Conservation (phyloP, 306 rosid species). For the Medicago arabica region DNA sequence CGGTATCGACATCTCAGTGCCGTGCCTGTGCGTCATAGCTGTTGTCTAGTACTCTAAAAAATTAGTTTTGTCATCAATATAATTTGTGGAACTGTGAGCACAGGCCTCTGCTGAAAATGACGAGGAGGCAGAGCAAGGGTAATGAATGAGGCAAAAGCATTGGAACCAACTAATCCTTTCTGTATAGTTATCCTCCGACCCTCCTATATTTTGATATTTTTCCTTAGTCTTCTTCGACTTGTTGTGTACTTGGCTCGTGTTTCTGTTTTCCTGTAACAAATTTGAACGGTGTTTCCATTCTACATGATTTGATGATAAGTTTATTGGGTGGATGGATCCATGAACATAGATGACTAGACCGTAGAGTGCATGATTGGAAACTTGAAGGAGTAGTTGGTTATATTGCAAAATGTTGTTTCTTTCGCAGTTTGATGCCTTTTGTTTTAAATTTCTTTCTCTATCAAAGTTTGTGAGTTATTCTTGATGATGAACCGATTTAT, state of each 20-base stretch:
- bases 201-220: slow-evolving; percentile 53
- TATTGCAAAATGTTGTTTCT: too few species aligned
- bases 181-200: slow-evolving; percentile 95
- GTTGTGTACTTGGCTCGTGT: not conserved
- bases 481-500: too few species aligned
- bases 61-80: slow-evolving; percentile 17
- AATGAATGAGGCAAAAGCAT: slow-evolving; percentile 73
- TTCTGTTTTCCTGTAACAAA: slow-evolving; percentile 75
- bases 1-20: not conserved
- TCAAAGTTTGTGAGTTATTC: too few species aligned
- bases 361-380: too few species aligned
- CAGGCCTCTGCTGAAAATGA: slow-evolving; percentile 62
- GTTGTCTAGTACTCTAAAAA: not conserved
- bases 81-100: slow-evolving; percentile 44
- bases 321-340: too few species aligned
- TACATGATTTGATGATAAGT: too few species aligned
- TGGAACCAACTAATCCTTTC: slow-evolving; percentile 86
- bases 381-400: too few species aligned
- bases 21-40: not conserved
- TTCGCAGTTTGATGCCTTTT: too few species aligned
- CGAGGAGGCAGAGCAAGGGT: slow-evolving; percentile 78
- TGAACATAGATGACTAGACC: too few species aligned
- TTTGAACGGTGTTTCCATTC: slow-evolving; percentile 68
- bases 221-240: slow-evolving; percentile 7
- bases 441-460: too few species aligned